Evolutionary conservation across 768 basidiomycete species (phyloP).

Genomic region (Boletellus sp.): DNA sequence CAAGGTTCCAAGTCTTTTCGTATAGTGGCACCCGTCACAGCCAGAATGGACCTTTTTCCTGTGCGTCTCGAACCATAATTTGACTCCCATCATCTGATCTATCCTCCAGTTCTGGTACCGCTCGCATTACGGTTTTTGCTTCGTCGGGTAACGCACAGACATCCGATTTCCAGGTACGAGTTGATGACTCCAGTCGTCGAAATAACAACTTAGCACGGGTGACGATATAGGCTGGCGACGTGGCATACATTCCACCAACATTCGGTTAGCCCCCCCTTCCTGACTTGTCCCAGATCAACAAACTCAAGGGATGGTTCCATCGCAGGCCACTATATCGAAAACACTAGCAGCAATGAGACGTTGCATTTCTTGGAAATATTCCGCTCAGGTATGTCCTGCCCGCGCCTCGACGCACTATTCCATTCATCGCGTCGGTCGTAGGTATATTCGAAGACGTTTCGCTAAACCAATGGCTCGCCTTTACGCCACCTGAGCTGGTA

Average conservation of each 20-base stretch:
- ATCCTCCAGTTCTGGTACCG: slow-evolving; percentile 33
- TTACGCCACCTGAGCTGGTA: slow-evolving; percentile 55
- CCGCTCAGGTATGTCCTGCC: slow-evolving; percentile 38
- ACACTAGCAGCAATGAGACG: slow-evolving; percentile 58
- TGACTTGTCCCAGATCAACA: not conserved
- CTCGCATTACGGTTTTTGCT: slow-evolving; percentile 43
- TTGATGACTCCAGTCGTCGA: not conserved
- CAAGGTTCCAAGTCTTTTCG: not conserved
- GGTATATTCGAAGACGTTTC: slow-evolving; percentile 55
- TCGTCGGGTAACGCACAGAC: slow-evolving; percentile 39
- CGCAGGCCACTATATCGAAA: slow-evolving; percentile 66
- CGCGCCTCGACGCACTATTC: no score
- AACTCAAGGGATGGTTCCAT: not conserved
- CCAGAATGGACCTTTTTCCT: slow-evolving; percentile 46
- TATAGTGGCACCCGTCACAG: slow-evolving; percentile 50
- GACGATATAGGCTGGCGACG: slow-evolving; percentile 29
- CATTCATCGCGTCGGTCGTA: slow-evolving; percentile 13
- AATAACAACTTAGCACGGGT: not conserved
- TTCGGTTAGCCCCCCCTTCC: slow-evolving; percentile 16
- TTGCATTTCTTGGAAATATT: slow-evolving; percentile 62
- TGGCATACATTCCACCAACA: slow-evolving; percentile 24
- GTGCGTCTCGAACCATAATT: slow-evolving; percentile 18
- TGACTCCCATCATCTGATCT: not conserved
- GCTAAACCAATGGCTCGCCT: slow-evolving; percentile 58
- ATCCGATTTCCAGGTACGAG: slow-evolving; percentile 40